phyloP scores from a whole-genome alignment of 768 basidiomycete genomes.

The Butyriboletus loyo region DNA sequence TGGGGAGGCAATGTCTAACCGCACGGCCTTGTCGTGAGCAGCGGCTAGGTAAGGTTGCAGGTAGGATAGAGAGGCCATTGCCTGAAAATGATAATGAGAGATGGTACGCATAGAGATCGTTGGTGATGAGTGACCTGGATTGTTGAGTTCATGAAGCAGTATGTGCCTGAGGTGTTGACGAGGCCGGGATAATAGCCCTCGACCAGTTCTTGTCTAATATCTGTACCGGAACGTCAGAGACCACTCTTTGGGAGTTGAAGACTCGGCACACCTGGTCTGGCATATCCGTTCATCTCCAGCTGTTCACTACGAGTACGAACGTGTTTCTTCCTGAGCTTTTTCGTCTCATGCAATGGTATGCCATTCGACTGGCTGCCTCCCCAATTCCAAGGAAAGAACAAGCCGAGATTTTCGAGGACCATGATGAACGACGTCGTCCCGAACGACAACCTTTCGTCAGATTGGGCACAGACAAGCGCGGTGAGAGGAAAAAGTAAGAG shows the following conservation, averaged over 20 bases:
- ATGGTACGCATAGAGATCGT: background rate
- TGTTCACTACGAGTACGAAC: slow-evolving; percentile 57
- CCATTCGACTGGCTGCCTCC: slow-evolving; percentile 28
- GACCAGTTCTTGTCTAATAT: slow-evolving; percentile 20
- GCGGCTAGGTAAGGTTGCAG: slow-evolving; percentile 77
- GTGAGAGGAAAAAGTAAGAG: slow-evolving; percentile 44
- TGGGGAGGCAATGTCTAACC: slow-evolving; percentile 78
- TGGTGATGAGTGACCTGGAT: slow-evolving; percentile 58
- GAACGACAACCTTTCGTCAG: slow-evolving; percentile 30
- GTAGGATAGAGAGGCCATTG: slow-evolving; percentile 82
- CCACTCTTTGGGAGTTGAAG: background rate
- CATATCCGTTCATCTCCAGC: slow-evolving; percentile 41
- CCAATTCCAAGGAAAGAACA: slow-evolving; percentile 66
- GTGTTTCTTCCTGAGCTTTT: slow-evolving; percentile 49
- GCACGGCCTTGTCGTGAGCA: slow-evolving; percentile 74
- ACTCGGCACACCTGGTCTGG: slow-evolving; percentile 26
- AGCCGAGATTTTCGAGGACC: slow-evolving; percentile 59
- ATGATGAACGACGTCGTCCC: slow-evolving; percentile 34
- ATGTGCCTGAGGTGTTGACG: slow-evolving; percentile 93
- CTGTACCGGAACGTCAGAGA: slow-evolving; percentile 12
- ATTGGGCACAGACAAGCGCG: slow-evolving; percentile 31
- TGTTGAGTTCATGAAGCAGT: slow-evolving; percentile 98
- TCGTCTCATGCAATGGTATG: slow-evolving; percentile 32
- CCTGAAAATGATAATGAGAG: slow-evolving; percentile 44
- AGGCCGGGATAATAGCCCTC: slow-evolving; percentile 79